Evolutionary conservation across 192 early-diverging fungal species (phyloP).

Genomic region (Spinellus fusiger): DNA sequence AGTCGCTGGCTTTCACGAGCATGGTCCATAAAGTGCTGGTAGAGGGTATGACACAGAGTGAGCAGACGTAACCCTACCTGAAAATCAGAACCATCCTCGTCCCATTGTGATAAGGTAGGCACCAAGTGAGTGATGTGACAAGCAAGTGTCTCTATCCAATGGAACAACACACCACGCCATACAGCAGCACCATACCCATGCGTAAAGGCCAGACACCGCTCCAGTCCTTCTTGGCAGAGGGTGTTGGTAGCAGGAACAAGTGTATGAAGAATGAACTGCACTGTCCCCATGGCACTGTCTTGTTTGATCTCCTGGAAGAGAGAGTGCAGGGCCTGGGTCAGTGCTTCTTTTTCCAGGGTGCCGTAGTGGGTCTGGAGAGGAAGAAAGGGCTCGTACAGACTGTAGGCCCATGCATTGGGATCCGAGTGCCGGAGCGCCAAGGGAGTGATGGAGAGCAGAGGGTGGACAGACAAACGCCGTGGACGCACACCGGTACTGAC

Average conservation of each 20-base stretch:
- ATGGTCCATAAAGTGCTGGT: conserved; percentile 35
- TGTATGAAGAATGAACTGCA: conserved; percentile 42
- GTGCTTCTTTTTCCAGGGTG: conserved; percentile 45
- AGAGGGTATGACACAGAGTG: conserved; percentile 42
- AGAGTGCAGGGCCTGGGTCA: conserved; percentile 27
- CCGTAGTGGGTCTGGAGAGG: conserved; percentile 56
- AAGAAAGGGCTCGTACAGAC: conserved; percentile 62
- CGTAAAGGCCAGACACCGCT: conserved; percentile 53
- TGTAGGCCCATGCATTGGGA: conserved; percentile 49
- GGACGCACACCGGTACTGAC: conserved; percentile 10
- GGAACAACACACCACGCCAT: conserved; percentile 45
- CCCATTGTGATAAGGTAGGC: conserved; percentile 6
- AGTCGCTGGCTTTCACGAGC: conserved; percentile 22
- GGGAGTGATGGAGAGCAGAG: conserved; percentile 14
- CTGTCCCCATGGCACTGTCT: conserved; percentile 29
- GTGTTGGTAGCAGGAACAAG: background rate
- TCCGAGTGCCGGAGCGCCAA: conserved; percentile 26
- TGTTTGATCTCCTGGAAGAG: conserved; percentile 11
- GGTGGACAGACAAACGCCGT: conserved; percentile 5
- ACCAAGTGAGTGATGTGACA: conserved; percentile 39
- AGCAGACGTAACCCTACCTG: conserved; percentile 61
- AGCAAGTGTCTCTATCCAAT: conserved; percentile 42
- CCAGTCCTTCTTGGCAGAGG: conserved; percentile 20
- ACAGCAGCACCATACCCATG: conserved; percentile 54
- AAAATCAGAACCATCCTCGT: conserved; percentile 56